Base-by-base conservation (phyloP, 176 grass and related monocot species). In the Avena atlantica region DNA sequence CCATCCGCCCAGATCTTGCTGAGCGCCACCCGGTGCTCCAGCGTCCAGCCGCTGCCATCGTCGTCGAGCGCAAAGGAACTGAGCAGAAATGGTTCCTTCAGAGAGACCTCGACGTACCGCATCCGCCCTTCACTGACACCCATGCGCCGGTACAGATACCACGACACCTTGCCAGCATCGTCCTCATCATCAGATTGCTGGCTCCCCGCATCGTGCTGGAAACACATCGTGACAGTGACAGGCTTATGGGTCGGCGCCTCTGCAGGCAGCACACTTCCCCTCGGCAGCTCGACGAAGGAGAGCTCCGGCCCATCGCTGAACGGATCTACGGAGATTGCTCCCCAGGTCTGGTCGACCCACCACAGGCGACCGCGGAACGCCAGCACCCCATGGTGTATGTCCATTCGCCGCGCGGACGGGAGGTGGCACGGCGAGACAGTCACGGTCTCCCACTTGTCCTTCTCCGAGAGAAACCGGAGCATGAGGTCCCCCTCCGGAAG, bases 211-310 rank as follows among this genome's bases (percentile, higher is more conserved):
- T 64, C 4, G 61, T 8, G 13, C 63, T 6, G 13, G 25, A 66
- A 66, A 15, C 6, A 15, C 63, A 66, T 31, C 11, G 2, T 14
- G 63, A 8, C 63, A 66, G 25, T 14, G 63, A 8, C 63, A 66
- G 25, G 63, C 25, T 16, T 24, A 29, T 31, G 25, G 63, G 63
- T 31, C 63, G 63, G 13, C 64, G n/a, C 21, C 2, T 3, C 60
- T 73, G 72, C 23, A 51, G 47, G 10, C 2, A 13, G 16, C 80
- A 88, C 87, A 2, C 87, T 78, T 19, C 73, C 37, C 13, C 62
- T 88, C 3, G 87, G 87, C 62, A 88, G 87, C 87, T 88, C 73
- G 80, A 50, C 15, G 73, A 76, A 76, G 73, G 73, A 52, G 47
- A 76, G 73, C 48, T 76, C 73, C 23, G 73, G 48, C 21, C 78